Percentiles rank a stretch among this genome's conserved stretches.
phyloP scores from a whole-genome alignment of 495 filamentous ascomycete species.

The Glutinoglossum americanum region DNA sequence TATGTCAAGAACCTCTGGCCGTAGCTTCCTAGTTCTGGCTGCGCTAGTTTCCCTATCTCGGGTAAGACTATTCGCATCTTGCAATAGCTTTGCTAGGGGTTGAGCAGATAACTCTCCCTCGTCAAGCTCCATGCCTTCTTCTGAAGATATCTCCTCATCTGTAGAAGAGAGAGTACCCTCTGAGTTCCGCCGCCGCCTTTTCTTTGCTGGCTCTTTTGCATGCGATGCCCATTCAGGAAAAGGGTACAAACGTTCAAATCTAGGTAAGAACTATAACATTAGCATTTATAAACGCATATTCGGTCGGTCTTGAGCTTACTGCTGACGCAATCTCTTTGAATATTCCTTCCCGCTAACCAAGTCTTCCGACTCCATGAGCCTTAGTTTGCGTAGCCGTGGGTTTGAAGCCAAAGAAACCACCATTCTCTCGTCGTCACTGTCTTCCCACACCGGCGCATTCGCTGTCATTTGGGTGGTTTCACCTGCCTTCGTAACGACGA shows the following conservation, averaged over 20 bases:
- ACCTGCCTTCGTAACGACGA: neutral
- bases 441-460: constrained; percentile 47
- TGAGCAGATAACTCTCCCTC: constrained; percentile 40
- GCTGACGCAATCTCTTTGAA: constrained; percentile 49
- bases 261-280: neutral
- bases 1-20: constrained; percentile 75
- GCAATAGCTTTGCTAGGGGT: constrained; percentile 62
- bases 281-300: neutral
- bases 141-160: constrained; percentile 9
- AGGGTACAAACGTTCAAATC: constrained; percentile 50
- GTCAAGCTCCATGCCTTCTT: constrained; percentile 29
- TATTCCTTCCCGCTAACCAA: constrained; percentile 74
- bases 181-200: constrained; percentile 29
- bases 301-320: constrained; percentile 16
- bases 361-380: constrained; percentile 62
- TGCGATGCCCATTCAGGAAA: constrained; percentile 54
- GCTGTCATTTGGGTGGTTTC: constrained; percentile 21
- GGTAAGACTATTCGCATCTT: constrained; percentile 36
- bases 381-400: constrained; percentile 55
- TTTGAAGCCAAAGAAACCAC: constrained; percentile 58
- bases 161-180: constrained; percentile 3
- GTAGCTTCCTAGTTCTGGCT: constrained; percentile 38
- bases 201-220: constrained; percentile 14
- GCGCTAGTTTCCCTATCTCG: constrained; percentile 20
- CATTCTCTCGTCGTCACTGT: constrained; percentile 85